Evolutionary conservation across 2,329 filamentous ascomycete species (phyloP).

Genomic region (Epichloe elymi): DNA sequence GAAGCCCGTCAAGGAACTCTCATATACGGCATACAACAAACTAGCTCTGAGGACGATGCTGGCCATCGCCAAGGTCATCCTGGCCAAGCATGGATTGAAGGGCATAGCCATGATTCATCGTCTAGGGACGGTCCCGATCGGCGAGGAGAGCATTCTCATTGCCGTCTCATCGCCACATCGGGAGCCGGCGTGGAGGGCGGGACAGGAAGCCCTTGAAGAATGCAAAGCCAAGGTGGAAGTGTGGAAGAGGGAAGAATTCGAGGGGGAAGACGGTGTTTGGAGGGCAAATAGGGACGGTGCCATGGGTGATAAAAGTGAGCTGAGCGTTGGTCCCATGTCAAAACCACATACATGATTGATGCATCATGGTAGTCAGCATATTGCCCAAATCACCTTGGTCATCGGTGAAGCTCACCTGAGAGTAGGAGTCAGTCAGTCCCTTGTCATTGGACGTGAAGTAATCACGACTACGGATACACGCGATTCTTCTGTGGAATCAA

Average conservation of each 20-base stretch:
- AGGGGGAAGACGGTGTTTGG: slow-evolving; percentile 67
- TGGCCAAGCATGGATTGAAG: slow-evolving; percentile 48
- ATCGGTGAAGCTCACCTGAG: too few relatives aligned
- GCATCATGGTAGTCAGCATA: too few relatives aligned
- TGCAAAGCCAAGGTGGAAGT: slow-evolving; percentile 85
- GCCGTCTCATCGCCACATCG: slow-evolving; percentile 75
- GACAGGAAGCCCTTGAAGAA: slow-evolving; percentile 77
- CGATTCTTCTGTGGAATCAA: too few relatives aligned
- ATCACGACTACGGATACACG: too few relatives aligned
- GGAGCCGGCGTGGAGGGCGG: slow-evolving; percentile 72
- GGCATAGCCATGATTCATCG: slow-evolving; percentile 74
- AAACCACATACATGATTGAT: too few relatives aligned
- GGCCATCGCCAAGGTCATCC: slow-evolving; percentile 45
- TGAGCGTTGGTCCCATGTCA: background rate
- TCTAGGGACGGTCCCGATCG: slow-evolving; percentile 72
- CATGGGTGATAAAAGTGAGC: slow-evolving; percentile 35
- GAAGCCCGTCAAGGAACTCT: slow-evolving; percentile 59
- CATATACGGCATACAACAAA: slow-evolving; percentile 62
- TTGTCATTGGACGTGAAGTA: too few relatives aligned
- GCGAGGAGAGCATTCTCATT: slow-evolving; percentile 88
- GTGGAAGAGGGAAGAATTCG: slow-evolving; percentile 89
- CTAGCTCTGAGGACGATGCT: slow-evolving; percentile 58
- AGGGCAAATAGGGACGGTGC: slow-evolving; percentile 72
- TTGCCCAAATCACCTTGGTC: too few relatives aligned
- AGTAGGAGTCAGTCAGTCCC: too few relatives aligned